phyloP scores from a whole-genome alignment of 768 basidiomycete species.

The Fomitopsis pulvina region DNA sequence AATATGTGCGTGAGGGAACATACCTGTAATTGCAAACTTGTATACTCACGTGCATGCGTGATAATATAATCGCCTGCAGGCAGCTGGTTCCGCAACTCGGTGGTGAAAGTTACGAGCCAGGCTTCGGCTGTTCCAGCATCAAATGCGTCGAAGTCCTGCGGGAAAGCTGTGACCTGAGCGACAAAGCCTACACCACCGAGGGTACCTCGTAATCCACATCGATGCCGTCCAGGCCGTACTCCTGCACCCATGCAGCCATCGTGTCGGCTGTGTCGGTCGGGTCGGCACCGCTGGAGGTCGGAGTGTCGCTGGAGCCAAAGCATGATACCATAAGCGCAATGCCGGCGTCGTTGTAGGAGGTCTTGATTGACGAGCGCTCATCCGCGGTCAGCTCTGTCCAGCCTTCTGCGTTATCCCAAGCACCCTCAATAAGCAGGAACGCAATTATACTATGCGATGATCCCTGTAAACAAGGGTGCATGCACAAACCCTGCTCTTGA shows the following conservation, averaged over 20 bases:
- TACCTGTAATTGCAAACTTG: constrained; percentile 10
- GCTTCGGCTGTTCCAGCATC: constrained; percentile 46
- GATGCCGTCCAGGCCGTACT: constrained; percentile 44
- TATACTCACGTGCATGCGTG: constrained; percentile 30
- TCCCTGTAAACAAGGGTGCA: not conserved
- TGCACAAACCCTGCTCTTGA: not conserved
- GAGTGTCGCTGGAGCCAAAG: constrained; percentile 42
- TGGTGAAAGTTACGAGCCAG: constrained; percentile 33
- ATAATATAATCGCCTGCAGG: constrained; percentile 28
- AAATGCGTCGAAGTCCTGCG: constrained; percentile 57
- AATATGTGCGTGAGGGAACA: not conserved
- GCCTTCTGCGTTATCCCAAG: constrained; percentile 39
- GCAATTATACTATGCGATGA: constrained; percentile 27
- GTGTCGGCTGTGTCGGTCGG: constrained; percentile 33
- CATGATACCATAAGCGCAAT: constrained; percentile 52
- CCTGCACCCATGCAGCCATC: constrained; percentile 39
- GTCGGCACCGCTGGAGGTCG: constrained; percentile 35
- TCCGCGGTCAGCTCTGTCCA: constrained; percentile 34
- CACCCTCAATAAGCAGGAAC: constrained; percentile 35
- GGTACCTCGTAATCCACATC: constrained; percentile 46
- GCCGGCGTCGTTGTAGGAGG: constrained; percentile 46
- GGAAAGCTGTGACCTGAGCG: not conserved
- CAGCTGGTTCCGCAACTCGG: constrained; percentile 28
- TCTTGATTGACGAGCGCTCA: constrained; percentile 35
- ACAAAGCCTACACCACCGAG: not conserved